These are phyloP conservation scores for Madurella fahalii DNA, from an alignment of 2,329 filamentous ascomycete species.

Conservation along the genomic window DNA sequence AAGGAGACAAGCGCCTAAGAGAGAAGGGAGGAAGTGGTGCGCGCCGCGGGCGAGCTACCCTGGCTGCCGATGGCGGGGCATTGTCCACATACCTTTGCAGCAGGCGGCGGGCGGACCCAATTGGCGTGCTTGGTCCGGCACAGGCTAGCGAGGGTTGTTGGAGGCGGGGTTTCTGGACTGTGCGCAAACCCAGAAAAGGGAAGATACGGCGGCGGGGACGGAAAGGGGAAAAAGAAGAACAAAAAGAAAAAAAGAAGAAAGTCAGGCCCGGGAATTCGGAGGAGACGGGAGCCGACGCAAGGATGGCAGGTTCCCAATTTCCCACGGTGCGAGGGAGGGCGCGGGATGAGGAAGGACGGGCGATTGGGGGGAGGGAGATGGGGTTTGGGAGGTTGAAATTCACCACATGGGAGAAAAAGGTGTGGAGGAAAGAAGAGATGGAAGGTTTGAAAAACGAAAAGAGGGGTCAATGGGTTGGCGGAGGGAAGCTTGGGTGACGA, in stretches of 20 bases:
- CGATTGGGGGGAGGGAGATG: background rate
- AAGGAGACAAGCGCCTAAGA: slow-evolving; percentile 12
- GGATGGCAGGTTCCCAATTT: slow-evolving; percentile 1
- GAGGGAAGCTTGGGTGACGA: slow-evolving; percentile 13
- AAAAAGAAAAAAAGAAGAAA: slow-evolving; percentile 3
- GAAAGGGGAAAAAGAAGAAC: slow-evolving; percentile 10
- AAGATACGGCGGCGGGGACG: slow-evolving; percentile 16
- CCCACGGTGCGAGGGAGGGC: background rate
- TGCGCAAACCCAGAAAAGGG: slow-evolving; percentile 8
- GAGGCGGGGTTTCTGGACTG: slow-evolving; percentile 13
- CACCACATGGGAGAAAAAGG: slow-evolving; percentile 13
- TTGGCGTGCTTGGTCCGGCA: slow-evolving; percentile 11
- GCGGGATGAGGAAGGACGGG: slow-evolving; percentile 16
- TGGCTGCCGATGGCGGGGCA: slow-evolving; percentile 19
- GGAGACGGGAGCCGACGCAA: slow-evolving; percentile 1
- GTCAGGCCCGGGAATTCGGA: slow-evolving; percentile 11
- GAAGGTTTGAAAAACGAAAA: slow-evolving; percentile 19
- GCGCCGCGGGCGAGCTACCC: slow-evolving; percentile 18
- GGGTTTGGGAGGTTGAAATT: slow-evolving; percentile 4
- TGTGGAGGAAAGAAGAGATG: slow-evolving; percentile 20
- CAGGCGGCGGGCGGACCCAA: slow-evolving; percentile 23
- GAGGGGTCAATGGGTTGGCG: slow-evolving; percentile 22
- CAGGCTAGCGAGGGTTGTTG: slow-evolving; percentile 11
- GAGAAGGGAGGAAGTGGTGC: slow-evolving; percentile 19
- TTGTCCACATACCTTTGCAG: slow-evolving; percentile 26